Conservation (phyloP, 1,284 basidiomycete genomes). For the Apiotrichum gracile region DNA sequence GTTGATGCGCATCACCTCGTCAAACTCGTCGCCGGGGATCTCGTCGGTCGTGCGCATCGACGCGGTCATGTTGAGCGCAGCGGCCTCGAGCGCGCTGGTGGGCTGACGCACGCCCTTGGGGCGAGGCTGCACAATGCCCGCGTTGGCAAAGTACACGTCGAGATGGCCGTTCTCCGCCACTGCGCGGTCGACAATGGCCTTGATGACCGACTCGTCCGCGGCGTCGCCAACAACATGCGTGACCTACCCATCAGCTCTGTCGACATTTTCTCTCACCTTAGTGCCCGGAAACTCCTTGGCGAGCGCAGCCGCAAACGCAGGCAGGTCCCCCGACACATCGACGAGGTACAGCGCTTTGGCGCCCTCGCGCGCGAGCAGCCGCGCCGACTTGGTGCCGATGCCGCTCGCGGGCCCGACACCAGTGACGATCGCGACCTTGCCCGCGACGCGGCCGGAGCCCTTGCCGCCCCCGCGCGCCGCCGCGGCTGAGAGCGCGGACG, state of each 20-base stretch:
- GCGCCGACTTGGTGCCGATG: conserved; percentile 53
- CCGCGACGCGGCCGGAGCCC: conserved; percentile 57
- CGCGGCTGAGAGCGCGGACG: neutral
- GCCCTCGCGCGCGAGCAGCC: conserved; percentile 50
- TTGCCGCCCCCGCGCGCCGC: neutral
- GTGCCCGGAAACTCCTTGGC: conserved; percentile 66
- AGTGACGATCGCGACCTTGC: conserved; percentile 85
- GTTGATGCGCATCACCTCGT: conserved; percentile 73
- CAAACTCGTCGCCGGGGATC: conserved; percentile 56
- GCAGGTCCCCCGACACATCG: conserved; percentile 67
- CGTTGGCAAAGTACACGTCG: conserved; percentile 93
- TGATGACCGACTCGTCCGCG: conserved; percentile 68
- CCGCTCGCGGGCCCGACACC: conserved; percentile 77
- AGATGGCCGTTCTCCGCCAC: conserved; percentile 73
- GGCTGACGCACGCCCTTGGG: neutral
- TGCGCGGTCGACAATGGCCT: conserved; percentile 63
- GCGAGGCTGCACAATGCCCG: conserved; percentile 44
- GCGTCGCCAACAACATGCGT: conserved; percentile 68
- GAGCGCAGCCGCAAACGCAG: conserved; percentile 64
- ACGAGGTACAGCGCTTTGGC: conserved; percentile 77
- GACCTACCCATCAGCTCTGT: too few relatives aligned
- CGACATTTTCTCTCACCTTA: conserved; percentile 59
- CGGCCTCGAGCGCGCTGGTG: neutral
- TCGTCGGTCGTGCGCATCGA: neutral
- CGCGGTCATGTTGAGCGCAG: neutral